These are phyloP conservation scores for Metschnikowia colocasiae DNA, from an alignment of 805 yeast species.

Conservation along the genomic window DNA sequence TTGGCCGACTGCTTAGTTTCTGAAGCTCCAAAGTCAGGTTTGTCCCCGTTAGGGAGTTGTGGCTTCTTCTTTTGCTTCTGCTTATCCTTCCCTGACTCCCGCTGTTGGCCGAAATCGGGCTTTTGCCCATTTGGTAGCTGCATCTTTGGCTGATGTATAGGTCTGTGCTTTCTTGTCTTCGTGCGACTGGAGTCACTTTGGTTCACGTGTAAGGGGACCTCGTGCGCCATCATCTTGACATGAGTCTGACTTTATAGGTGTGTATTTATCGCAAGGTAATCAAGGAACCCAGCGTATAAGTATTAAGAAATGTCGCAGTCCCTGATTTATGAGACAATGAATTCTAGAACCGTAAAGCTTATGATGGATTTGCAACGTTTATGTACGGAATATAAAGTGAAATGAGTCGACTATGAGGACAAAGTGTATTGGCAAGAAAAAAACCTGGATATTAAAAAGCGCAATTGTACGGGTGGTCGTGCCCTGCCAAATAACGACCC, in stretches of 20 bases:
- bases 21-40: conserved; percentile 18
- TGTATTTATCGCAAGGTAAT: neutral
- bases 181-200: conserved; percentile 14
- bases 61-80: conserved; percentile 10
- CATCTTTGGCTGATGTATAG: conserved; percentile 15
- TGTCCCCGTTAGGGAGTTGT: conserved; percentile 27
- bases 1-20: conserved; percentile 7
- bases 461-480: conserved; percentile 4
- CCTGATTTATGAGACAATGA: neutral
- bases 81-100: conserved; percentile 8
- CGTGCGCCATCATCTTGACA: conserved; percentile 26
- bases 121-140: conserved; percentile 30
- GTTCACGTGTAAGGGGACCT: conserved; percentile 27
- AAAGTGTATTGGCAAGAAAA: neutral
- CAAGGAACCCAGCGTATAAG: neutral
- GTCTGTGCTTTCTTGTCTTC: conserved; percentile 16
- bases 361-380: neutral
- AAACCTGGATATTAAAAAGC: conserved; percentile 4
- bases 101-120: conserved; percentile 24
- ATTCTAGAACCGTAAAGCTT: neutral
- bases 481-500: neutral
- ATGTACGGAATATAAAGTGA: neutral
- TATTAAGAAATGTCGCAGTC: neutral
- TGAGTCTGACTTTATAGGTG: neutral
- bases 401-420: neutral